These are phyloP conservation scores for Colletotrichum chlorophyti DNA, from an alignment of 2,329 filamentous ascomycete genomes.

Conservation along the genomic window DNA sequence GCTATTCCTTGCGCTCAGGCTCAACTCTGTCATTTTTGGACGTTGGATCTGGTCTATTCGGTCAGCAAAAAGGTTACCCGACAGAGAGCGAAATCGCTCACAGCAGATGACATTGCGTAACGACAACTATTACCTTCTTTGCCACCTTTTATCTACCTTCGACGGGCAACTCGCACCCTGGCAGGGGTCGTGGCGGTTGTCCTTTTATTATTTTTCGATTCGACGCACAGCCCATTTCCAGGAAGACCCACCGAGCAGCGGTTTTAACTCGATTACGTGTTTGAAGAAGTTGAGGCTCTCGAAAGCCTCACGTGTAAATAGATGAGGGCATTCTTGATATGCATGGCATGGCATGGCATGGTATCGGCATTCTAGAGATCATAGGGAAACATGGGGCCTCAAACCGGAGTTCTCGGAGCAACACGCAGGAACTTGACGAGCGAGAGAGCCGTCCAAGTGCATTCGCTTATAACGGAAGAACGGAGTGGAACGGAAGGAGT, in stretches of 20 bases:
- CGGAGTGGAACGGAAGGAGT: slow-evolving; percentile 19
- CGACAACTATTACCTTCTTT: slow-evolving; percentile 30
- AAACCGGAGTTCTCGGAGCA: slow-evolving; percentile 55
- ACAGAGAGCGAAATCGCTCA: slow-evolving; percentile 53
- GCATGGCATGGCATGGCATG: slow-evolving; percentile 55
- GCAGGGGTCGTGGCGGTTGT: neutral
- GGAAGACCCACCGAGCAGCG: slow-evolving; percentile 28
- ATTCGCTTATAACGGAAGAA: slow-evolving; percentile 53
- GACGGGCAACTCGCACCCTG: neutral
- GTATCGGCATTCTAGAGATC: slow-evolving; percentile 55
- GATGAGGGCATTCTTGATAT: slow-evolving; percentile 56
- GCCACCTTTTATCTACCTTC: slow-evolving; percentile 14
- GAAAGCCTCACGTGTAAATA: slow-evolving; percentile 52
- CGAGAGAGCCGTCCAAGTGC: slow-evolving; percentile 36
- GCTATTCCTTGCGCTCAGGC: slow-evolving; percentile 73
- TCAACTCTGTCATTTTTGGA: slow-evolving; percentile 74
- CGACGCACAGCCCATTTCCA: slow-evolving; percentile 31
- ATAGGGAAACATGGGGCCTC: slow-evolving; percentile 46
- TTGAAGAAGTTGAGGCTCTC: slow-evolving; percentile 39
- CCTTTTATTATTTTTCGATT: slow-evolving; percentile 33
- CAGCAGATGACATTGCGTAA: slow-evolving; percentile 53
- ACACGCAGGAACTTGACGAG: slow-evolving; percentile 40
- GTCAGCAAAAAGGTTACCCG: slow-evolving; percentile 74
- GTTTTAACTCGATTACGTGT: slow-evolving; percentile 31
- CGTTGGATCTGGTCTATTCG: slow-evolving; percentile 71